phyloP scores from a whole-genome alignment of 139 green algal species.

The Volvox reticuliferus region DNA sequence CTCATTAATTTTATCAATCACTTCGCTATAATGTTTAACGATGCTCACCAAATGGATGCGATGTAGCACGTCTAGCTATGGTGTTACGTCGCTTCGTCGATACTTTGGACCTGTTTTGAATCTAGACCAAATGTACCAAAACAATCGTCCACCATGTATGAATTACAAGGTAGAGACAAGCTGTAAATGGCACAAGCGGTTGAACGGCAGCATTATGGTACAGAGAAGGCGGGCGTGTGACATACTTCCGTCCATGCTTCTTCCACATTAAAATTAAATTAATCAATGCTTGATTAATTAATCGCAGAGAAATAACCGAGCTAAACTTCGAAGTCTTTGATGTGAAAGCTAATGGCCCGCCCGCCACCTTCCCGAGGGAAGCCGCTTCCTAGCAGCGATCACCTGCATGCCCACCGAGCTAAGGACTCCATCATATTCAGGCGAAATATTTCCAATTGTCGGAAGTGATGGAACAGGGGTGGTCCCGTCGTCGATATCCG shows the following conservation, averaged over 20 bases:
- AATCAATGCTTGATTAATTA: background rate
- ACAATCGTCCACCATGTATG: background rate
- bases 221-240: conserved; percentile 9
- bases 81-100: background rate
- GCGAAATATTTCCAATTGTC: too few relatives aligned
- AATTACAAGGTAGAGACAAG: background rate
- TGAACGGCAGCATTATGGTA: conserved; percentile 20
- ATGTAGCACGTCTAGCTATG: conserved; percentile 27
- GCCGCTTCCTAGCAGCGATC: background rate
- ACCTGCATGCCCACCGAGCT: too few relatives aligned
- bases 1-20: background rate
- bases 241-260: background rate
- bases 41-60: background rate
- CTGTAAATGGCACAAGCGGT: background rate
- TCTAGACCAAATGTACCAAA: background rate
- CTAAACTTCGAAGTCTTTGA: background rate
- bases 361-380: background rate
- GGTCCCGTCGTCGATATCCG: too few relatives aligned
- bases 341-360: background rate
- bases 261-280: background rate
- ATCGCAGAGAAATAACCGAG: background rate
- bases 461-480: too few relatives aligned
- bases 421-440: too few relatives aligned
- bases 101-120: background rate
- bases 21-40: background rate